Evolutionary conservation across 495 filamentous ascomycete genomes (phyloP).

Genomic region (Cercophora samala): DNA sequence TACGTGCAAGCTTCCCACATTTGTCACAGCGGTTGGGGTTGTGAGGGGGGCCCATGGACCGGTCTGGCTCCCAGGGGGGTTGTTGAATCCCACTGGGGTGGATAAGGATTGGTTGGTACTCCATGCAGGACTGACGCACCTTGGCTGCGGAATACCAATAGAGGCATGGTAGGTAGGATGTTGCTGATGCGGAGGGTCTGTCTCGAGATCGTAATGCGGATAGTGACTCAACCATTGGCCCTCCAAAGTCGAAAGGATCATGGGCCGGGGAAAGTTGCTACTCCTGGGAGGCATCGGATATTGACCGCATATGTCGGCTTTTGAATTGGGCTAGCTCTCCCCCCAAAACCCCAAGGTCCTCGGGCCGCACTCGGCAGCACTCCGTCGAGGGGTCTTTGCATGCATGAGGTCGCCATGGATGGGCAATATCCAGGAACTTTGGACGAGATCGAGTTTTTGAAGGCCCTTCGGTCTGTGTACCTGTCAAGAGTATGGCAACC

Average conservation of each 20-base stretch:
- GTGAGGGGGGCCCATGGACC: too few relatives aligned
- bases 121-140: too few relatives aligned
- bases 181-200: too few relatives aligned
- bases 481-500: background rate
- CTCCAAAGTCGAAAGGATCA: background rate
- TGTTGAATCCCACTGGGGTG: too few relatives aligned
- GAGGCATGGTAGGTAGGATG: too few relatives aligned
- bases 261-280: background rate
- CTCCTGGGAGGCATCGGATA: background rate
- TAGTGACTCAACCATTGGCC: too few relatives aligned
- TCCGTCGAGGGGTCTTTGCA: background rate
- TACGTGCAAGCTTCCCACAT: too few relatives aligned
- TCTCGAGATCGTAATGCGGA: too few relatives aligned
- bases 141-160: too few relatives aligned
- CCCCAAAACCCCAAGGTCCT: background rate
- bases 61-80: too few relatives aligned
- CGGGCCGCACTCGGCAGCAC: background rate
- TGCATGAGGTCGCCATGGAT: background rate
- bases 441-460: background rate
- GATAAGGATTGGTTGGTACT: too few relatives aligned
- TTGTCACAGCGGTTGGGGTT: too few relatives aligned
- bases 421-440: background rate
- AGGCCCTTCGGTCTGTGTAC: background rate
- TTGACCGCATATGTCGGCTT: constrained; percentile 16
- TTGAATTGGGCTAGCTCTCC: background rate